Percentiles rank a stretch among this genome's conserved stretches.
These are phyloP conservation scores for Phoma sp. DNA, from an alignment of 2,329 filamentous ascomycete genomes.

Conservation along the genomic window DNA sequence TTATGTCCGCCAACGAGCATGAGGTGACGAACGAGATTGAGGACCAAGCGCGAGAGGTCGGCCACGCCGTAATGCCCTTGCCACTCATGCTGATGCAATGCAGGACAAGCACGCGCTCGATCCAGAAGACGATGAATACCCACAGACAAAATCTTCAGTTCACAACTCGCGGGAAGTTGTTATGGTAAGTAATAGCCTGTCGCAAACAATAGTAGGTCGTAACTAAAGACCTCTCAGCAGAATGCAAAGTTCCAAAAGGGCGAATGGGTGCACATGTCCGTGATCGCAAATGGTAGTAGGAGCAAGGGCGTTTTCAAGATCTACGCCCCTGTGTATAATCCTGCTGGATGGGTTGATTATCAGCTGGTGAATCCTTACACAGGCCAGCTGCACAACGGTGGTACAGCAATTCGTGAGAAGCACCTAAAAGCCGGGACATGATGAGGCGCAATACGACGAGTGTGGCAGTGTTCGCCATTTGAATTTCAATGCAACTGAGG, in stretches of 20 bases:
- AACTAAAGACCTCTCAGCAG: too few species aligned
- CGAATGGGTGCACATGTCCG: slow-evolving; percentile 38
- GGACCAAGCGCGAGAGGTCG: too few species aligned
- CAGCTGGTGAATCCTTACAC: slow-evolving; percentile 30
- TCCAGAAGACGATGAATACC: slow-evolving; percentile 18
- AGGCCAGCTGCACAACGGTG: slow-evolving; percentile 26
- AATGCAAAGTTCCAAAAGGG: slow-evolving; percentile 30
- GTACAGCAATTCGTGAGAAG: slow-evolving; percentile 41
- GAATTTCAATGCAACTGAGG: slow-evolving; percentile 20
- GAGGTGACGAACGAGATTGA: slow-evolving; percentile 22
- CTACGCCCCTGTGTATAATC: slow-evolving; percentile 18
- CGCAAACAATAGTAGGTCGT: too few species aligned
- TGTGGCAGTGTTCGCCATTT: slow-evolving; percentile 35
- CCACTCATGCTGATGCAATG: slow-evolving; percentile 35
- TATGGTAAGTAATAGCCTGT: slow-evolving; percentile 19
- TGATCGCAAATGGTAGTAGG: slow-evolving; percentile 24
- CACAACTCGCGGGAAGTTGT: slow-evolving; percentile 22
- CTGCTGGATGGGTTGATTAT: slow-evolving; percentile 36
- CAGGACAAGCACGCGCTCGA: slow-evolving; percentile 26
- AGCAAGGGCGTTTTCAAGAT: slow-evolving; percentile 35
- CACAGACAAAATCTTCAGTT: slow-evolving; percentile 37
- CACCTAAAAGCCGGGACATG: slow-evolving; percentile 22
- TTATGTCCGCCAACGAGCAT: slow-evolving; percentile 31
- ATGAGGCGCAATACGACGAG: slow-evolving; percentile 1
- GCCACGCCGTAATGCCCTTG: slow-evolving; percentile 19